Conservation (phyloP, 192 early-diverging fungal species). For the Coemansia erecta region DNA sequence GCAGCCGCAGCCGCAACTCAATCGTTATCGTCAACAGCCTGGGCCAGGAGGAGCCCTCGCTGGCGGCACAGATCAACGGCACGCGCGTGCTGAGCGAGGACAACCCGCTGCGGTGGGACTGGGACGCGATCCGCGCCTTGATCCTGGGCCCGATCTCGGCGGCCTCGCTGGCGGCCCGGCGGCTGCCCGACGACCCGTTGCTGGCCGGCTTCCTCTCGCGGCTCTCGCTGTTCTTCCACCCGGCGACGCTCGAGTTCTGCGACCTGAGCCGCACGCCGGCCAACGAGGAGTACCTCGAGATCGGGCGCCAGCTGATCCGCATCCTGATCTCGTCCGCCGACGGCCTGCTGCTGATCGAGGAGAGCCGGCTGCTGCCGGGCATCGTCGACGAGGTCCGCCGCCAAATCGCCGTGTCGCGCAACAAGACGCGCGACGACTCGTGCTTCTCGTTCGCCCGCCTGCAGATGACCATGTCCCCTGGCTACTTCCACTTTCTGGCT, state of each 20-base stretch:
- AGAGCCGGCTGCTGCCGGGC: conserved; percentile 40
- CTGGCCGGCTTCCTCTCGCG: conserved; percentile 33
- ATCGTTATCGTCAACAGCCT: conserved; percentile 22
- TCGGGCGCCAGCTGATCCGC: conserved; percentile 47
- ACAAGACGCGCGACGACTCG: conserved; percentile 45
- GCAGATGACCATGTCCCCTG: conserved; percentile 55
- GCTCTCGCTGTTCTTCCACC: conserved; percentile 44
- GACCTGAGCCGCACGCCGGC: conserved; percentile 43
- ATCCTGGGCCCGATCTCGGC: conserved; percentile 32
- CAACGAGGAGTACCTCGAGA: conserved; percentile 53
- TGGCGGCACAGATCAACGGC: conserved; percentile 31
- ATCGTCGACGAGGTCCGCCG: conserved; percentile 49
- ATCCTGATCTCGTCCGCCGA: conserved; percentile 51
- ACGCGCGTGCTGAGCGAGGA: conserved; percentile 46
- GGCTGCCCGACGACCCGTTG: conserved; percentile 30
- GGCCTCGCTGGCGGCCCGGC: conserved; percentile 18
- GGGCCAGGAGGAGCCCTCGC: conserved; percentile 20
- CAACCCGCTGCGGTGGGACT: conserved; percentile 53
- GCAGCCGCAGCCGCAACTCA: conserved; percentile 44
- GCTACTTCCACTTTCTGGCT: conserved; percentile 51
- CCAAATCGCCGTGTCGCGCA: conserved; percentile 32
- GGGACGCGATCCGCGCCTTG: conserved; percentile 31
- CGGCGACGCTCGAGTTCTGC: conserved; percentile 50
- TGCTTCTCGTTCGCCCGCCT: conserved; percentile 50
- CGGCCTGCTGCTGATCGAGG: conserved; percentile 48